phyloP scores from a whole-genome alignment of 345 rosid genomes.

The Passiflora organensis region DNA sequence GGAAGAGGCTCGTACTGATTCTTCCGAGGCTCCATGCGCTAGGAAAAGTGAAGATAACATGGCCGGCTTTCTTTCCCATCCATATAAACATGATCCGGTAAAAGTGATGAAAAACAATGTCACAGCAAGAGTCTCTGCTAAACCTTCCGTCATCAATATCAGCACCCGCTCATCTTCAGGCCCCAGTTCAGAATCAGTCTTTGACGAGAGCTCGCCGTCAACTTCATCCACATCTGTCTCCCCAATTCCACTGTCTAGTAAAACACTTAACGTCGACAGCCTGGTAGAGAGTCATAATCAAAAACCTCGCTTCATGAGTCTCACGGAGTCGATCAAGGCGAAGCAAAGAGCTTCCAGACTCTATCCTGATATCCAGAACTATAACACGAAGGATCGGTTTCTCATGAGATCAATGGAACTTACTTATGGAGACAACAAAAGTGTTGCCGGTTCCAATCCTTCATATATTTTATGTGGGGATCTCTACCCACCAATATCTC shows the following conservation, averaged over 20 bases:
- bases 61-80: constrained; percentile 17
- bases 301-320: constrained; percentile 76
- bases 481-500: constrained; percentile 34
- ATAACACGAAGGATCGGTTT: constrained; percentile 32
- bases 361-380: constrained; percentile 14
- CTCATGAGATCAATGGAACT: constrained; percentile 40
- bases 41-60: constrained; percentile 49
- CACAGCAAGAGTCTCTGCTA: constrained; percentile 45
- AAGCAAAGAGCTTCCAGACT: constrained; percentile 49
- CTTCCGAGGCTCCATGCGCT: constrained; percentile 27
- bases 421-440: constrained; percentile 43
- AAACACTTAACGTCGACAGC: constrained; percentile 27
- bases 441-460: constrained; percentile 51
- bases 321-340: constrained; percentile 71
- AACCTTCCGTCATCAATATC: constrained; percentile 32
- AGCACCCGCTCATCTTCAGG: constrained; percentile 34
- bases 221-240: constrained; percentile 58
- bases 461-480: constrained; percentile 46
- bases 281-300: constrained; percentile 39
- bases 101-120: constrained; percentile 60
- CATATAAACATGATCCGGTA: constrained; percentile 40
- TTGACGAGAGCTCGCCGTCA: constrained; percentile 46
- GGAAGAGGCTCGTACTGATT: constrained; percentile 35
- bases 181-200: constrained; percentile 52
- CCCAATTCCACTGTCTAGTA: constrained; percentile 34